Percentiles rank a stretch among this genome's conserved stretches.
Evolutionary conservation across 1,284 basidiomycete species (phyloP).

Genomic region (Tylopilus orsonianus): DNA sequence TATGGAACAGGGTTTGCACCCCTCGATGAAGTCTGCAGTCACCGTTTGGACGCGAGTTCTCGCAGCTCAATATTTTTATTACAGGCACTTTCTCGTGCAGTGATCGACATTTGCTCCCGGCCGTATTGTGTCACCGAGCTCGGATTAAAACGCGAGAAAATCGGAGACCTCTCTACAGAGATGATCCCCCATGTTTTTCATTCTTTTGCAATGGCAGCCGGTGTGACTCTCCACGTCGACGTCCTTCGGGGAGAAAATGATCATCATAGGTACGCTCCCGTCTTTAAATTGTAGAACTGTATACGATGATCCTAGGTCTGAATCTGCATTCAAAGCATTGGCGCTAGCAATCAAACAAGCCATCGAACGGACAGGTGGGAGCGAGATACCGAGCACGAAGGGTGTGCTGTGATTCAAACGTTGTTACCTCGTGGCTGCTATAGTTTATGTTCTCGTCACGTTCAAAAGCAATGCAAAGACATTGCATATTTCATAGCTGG

Average conservation of each 20-base stretch:
- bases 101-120: constrained; percentile 97
- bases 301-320: constrained; percentile 58
- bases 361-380: constrained; percentile 83
- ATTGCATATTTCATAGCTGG: constrained; percentile 1
- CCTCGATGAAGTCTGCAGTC: constrained; percentile 80
- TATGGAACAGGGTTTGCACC: constrained; percentile 98
- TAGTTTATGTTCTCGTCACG: background rate
- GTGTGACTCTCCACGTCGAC: constrained; percentile 92
- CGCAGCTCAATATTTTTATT: constrained; percentile 2
- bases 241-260: constrained; percentile 95
- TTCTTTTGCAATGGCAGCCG: constrained; percentile 89
- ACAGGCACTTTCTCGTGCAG: constrained; percentile 90
- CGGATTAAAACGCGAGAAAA: constrained; percentile 90
- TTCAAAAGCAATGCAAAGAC: background rate
- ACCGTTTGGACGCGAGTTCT: constrained; percentile 6
- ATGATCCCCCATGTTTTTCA: constrained; percentile 97
- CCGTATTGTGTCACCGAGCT: constrained; percentile 95
- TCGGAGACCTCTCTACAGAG: constrained; percentile 95
- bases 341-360: constrained; percentile 96
- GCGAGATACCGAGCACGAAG: constrained; percentile 97
- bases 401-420: constrained; percentile 68
- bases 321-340: constrained; percentile 97
- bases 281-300: background rate
- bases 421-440: background rate
- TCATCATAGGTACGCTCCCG: constrained; percentile 80